Percentiles rank a stretch among this genome's conserved stretches.
Conservation (phyloP, 2,329 filamentous ascomycete species). For the Botrytis pseudocinerea region DNA sequence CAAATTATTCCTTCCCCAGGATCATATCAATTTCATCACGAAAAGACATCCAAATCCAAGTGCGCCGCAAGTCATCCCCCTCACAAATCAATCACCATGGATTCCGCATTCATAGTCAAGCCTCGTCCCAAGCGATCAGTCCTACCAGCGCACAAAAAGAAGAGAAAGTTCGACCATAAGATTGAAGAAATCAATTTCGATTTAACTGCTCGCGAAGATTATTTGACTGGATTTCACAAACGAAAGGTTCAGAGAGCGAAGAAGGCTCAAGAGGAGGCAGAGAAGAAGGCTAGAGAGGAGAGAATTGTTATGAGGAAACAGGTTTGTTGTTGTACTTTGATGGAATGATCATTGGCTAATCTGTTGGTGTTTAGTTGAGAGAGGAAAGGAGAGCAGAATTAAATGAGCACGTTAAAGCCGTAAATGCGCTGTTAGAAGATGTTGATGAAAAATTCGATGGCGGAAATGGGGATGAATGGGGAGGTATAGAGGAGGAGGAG, state of each 20-base stretch:
- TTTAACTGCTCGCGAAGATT: slow-evolving; percentile 74
- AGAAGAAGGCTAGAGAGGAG: slow-evolving; percentile 75
- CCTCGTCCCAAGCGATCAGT: slow-evolving; percentile 59
- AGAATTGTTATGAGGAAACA: slow-evolving; percentile 71
- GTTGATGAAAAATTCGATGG: slow-evolving; percentile 40
- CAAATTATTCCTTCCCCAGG: slow-evolving; percentile 24
- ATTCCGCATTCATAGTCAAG: slow-evolving; percentile 52
- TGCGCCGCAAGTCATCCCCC: slow-evolving; percentile 10
- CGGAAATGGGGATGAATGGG: slow-evolving; percentile 43
- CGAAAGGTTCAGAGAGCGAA: slow-evolving; percentile 85
- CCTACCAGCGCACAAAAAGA: slow-evolving; percentile 63
- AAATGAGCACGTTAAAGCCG: slow-evolving; percentile 75
- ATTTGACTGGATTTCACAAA: slow-evolving; percentile 95
- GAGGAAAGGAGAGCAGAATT: slow-evolving; percentile 81
- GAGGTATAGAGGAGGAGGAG: slow-evolving; percentile 45
- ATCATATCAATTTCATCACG: slow-evolving; percentile 2
- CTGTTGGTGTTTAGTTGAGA: slow-evolving; percentile 61
- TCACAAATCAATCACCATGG: slow-evolving; percentile 26
- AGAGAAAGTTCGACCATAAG: slow-evolving; percentile 56
- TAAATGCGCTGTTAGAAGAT: slow-evolving; percentile 56
- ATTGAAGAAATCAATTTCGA: slow-evolving; percentile 88
- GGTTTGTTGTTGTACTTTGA: slow-evolving; percentile 50
- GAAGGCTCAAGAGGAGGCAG: slow-evolving; percentile 78
- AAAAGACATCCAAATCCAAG: background rate
- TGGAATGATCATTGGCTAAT: slow-evolving; percentile 23